phyloP scores from a whole-genome alignment of 106 monocot species.

The Dendrobium nobile region DNA sequence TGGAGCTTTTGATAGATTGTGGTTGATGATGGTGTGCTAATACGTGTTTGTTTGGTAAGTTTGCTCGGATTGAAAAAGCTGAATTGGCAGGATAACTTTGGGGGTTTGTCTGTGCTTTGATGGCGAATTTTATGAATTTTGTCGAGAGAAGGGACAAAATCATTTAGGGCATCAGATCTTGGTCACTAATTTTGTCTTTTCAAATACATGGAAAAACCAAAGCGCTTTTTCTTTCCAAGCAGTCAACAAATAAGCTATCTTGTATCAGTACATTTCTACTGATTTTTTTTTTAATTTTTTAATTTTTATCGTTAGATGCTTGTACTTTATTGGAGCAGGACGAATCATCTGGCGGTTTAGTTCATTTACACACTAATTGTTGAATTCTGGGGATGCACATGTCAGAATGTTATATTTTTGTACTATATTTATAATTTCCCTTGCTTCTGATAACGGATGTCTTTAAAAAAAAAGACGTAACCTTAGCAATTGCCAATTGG shows the following conservation, averaged over 20 bases:
- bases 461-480: neutral
- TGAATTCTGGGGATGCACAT: neutral
- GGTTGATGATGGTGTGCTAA: neutral
- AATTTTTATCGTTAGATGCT: neutral
- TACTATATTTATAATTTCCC: neutral
- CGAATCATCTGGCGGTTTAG: neutral
- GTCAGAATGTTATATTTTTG: neutral
- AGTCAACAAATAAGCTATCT: neutral
- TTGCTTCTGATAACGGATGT: neutral
- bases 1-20: neutral
- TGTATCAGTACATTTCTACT: no score
- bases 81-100: neutral
- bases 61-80: neutral
- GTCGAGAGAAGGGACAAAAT: neutral
- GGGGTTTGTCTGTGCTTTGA: neutral
- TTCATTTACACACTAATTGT: neutral
- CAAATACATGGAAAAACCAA: neutral
- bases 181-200: neutral
- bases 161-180: neutral
- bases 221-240: no score
- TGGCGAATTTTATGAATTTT: neutral
- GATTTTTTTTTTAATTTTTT: neutral
- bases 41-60: neutral
- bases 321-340: neutral
- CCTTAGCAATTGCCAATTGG: neutral